A percentile compares a stretch with the other conserved stretches of the same genome.
Evolutionary conservation across 2,329 filamentous ascomycete species (phyloP).

Genomic region (Fusarium nanum): DNA sequence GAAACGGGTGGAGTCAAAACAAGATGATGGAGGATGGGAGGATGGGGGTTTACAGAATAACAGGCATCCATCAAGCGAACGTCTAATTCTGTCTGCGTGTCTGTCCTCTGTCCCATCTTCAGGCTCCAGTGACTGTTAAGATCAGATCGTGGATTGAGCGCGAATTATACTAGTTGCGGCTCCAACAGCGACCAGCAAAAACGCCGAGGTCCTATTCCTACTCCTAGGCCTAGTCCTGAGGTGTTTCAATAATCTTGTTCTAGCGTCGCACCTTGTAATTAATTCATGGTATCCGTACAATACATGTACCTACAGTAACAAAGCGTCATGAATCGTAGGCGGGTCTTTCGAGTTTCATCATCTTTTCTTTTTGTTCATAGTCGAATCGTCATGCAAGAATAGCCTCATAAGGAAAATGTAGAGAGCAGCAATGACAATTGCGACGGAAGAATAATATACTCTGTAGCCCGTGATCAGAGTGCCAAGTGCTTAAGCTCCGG

Average conservation of each 20-base stretch:
- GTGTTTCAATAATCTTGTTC: conserved; percentile 28
- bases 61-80: neutral
- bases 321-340: conserved; percentile 8
- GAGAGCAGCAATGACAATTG: neutral
- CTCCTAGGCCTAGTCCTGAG: neutral
- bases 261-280: conserved; percentile 24
- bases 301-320: neutral
- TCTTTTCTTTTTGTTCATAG: neutral
- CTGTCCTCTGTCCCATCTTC: neutral
- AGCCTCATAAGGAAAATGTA: neutral
- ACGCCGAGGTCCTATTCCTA: conserved; percentile 5
- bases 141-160: conserved; percentile 28
- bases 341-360: neutral
- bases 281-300: neutral
- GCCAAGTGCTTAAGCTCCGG: conserved; percentile 32
- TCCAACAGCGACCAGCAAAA: conserved; percentile 21
- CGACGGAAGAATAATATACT: neutral
- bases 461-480: neutral
- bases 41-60: conserved; percentile 24
- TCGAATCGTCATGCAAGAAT: neutral
- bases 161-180: conserved; percentile 14
- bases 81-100: neutral
- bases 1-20: conserved; percentile 36
- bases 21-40: conserved; percentile 28
- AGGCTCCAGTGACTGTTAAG: neutral